phyloP scores from a whole-genome alignment of 2,329 filamentous ascomycete species.

The Dryadomyces quercivorus region DNA sequence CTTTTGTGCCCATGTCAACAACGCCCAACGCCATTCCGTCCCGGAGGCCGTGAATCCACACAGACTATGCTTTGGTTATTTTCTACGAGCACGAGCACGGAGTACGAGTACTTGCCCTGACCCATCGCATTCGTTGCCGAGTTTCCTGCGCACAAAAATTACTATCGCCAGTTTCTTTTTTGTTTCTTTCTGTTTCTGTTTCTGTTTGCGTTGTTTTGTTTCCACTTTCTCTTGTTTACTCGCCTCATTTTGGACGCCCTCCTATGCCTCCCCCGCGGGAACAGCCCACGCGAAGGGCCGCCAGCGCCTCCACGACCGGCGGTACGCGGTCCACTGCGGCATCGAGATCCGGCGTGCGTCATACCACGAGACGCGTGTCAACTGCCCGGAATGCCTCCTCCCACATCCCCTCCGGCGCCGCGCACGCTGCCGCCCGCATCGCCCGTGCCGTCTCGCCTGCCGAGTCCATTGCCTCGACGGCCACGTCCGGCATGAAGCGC shows the following conservation, averaged over 20 bases:
- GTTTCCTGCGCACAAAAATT: neutral
- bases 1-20: too few species aligned
- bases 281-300: conserved; percentile 17
- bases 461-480: conserved; percentile 51
- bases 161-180: neutral
- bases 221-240: neutral
- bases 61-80: too few species aligned
- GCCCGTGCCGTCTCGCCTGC: conserved; percentile 53
- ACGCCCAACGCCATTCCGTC: too few species aligned
- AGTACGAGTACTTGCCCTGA: neutral
- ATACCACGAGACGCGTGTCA: conserved; percentile 13
- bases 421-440: conserved; percentile 9
- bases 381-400: neutral
- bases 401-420: neutral
- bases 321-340: conserved; percentile 11
- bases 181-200: neutral
- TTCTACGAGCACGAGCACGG: too few species aligned
- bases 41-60: too few species aligned
- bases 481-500: conserved; percentile 56
- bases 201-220: neutral
- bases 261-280: too few species aligned
- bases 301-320: conserved; percentile 13
- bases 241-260: neutral
- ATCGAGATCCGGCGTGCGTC: conserved; percentile 18
- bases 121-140: too few species aligned